Evolutionary conservation across 1,139 yeast genomes (phyloP).

Genomic region (Scheffersomyces segobiensis): DNA sequence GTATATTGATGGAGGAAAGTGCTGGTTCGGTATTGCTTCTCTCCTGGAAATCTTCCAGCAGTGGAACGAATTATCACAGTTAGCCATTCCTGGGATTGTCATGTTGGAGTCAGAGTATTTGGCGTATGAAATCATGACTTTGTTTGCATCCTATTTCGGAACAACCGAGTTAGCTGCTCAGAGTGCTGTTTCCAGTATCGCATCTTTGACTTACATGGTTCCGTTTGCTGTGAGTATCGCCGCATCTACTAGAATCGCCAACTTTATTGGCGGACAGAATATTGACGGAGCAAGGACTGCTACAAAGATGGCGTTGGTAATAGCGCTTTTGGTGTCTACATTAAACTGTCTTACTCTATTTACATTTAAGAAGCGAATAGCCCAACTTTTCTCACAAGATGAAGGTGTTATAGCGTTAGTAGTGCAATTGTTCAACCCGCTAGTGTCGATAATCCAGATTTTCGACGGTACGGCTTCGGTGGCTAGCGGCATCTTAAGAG

Average conservation of each 20-base stretch:
- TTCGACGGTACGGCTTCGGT: conserved; percentile 84
- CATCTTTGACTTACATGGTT: conserved; percentile 77
- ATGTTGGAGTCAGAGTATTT: conserved; percentile 63
- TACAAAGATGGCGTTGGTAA: conserved; percentile 58
- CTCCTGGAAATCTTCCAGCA: conserved; percentile 49
- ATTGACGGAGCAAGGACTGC: conserved; percentile 62
- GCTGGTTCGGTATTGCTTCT: conserved; percentile 66
- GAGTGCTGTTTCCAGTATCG: conserved; percentile 80
- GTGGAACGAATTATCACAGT: conserved; percentile 58
- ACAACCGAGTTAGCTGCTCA: conserved; percentile 85
- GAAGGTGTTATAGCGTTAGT: conserved; percentile 56
- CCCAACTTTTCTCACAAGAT: conserved; percentile 70
- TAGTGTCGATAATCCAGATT: conserved; percentile 70
- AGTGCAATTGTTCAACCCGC: conserved; percentile 55
- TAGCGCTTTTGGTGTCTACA: conserved; percentile 60
- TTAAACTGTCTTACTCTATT: conserved; percentile 56
- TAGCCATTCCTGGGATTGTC: conserved; percentile 60
- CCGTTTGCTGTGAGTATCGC: conserved; percentile 92
- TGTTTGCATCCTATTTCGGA: conserved; percentile 75
- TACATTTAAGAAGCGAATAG: conserved; percentile 56
- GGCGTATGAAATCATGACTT: conserved; percentile 58
- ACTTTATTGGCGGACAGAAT: conserved; percentile 80
- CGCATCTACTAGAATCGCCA: conserved; percentile 83
- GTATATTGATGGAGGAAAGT: conserved; percentile 63
- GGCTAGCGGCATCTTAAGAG: conserved; percentile 81